A percentile compares a stretch with the other conserved stretches of the same genome.
phyloP scores from a whole-genome alignment of 2,329 filamentous ascomycete genomes.

The Aspergillus eucalypticola region DNA sequence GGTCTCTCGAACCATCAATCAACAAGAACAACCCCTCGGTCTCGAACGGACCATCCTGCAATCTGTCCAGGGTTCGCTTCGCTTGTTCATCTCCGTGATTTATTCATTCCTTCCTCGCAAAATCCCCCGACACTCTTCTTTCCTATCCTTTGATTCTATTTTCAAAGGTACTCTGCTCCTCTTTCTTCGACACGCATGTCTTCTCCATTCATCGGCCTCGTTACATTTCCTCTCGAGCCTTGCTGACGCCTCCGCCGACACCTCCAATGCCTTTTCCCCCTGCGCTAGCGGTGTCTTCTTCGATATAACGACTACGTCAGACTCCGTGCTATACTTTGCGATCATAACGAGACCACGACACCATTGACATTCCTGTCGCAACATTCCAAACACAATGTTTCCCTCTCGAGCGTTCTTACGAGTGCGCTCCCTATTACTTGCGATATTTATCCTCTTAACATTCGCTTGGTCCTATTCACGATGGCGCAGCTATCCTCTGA shows the following conservation, averaged over 20 bases:
- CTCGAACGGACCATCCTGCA: conserved; percentile 1
- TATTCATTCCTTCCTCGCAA: neutral
- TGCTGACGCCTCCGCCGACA: neutral
- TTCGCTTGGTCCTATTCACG: conserved; percentile 21
- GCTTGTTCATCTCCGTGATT: neutral
- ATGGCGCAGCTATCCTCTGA: conserved; percentile 10
- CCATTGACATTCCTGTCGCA: neutral
- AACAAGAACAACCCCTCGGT: neutral
- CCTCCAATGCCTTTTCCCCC: neutral
- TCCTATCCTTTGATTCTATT: neutral
- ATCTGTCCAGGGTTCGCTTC: neutral
- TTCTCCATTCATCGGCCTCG: neutral
- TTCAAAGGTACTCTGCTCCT: neutral
- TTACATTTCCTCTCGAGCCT: neutral
- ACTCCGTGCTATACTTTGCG: neutral
- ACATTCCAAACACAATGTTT: conserved; percentile 10
- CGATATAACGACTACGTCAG: neutral
- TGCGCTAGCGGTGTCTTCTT: neutral
- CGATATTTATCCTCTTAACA: conserved; percentile 15
- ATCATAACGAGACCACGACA: too few relatives aligned
- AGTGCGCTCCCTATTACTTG: conserved; percentile 22
- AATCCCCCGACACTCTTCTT: neutral
- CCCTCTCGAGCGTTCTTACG: conserved; percentile 19
- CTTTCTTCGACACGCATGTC: neutral
- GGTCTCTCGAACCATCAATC: neutral